Conservation (phyloP, 2,329 filamentous ascomycete genomes). For the Beauveria scarabaeidicola region DNA sequence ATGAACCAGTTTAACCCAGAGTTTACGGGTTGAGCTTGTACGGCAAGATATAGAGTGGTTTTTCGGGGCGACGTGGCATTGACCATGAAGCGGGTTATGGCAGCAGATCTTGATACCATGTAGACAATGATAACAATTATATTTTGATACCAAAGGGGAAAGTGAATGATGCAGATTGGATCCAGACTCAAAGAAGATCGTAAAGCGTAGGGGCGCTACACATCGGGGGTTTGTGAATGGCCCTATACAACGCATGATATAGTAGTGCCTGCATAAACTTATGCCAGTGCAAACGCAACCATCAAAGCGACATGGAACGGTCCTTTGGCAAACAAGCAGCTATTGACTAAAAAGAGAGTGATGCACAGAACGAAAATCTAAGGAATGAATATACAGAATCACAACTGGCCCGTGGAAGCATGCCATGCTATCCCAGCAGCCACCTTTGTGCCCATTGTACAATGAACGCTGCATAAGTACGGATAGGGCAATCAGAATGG, state of each 20-base stretch:
- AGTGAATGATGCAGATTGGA: background rate
- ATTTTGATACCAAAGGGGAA: background rate
- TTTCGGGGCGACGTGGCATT: too few relatives aligned
- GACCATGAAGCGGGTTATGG: background rate
- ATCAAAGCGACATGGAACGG: background rate
- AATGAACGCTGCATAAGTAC: background rate
- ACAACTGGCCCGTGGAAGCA: background rate
- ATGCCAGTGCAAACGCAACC: background rate
- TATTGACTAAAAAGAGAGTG: background rate
- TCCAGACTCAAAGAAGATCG: background rate
- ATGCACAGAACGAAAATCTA: background rate
- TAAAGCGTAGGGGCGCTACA: too few relatives aligned
- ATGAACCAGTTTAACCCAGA: constrained; percentile 30
- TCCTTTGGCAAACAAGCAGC: background rate
- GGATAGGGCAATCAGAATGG: background rate
- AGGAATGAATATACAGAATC: background rate
- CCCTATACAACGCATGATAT: background rate
- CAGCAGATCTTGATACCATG: background rate
- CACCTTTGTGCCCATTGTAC: background rate
- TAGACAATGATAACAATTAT: background rate
- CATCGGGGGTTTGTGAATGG: background rate
- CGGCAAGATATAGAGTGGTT: too few relatives aligned
- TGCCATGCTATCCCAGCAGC: background rate
- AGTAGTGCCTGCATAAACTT: background rate
- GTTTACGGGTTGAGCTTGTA: background rate